Base-by-base conservation (phyloP, 148 eudicot species). In the Fallopia convolvulus region DNA sequence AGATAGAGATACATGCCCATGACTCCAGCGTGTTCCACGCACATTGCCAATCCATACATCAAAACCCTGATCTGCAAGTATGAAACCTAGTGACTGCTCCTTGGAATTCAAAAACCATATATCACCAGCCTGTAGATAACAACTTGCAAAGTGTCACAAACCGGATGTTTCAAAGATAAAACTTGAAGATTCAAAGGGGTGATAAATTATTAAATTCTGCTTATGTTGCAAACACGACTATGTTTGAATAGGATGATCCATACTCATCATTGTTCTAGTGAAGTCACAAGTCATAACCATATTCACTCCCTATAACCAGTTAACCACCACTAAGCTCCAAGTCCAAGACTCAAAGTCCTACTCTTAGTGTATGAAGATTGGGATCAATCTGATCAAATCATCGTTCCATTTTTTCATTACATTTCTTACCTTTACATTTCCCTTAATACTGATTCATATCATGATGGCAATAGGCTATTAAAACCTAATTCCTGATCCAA, bases 21-120 rank as follows among this genome's bases (percentile, higher is more conserved):
- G 79, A 83, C 93, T 90, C 56, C 80, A 83, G 2, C 79, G 78
- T 6, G 92, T 85, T 18, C 90, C 92, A 1, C 88, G 79, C 3
- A 83, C 77, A 77, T 79, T 90, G 72, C 80, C 84, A 39, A 90
- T 30, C 91, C 91, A 90, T 36, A 90, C 93, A 79, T 90, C 93
- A 20, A 42, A 90, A 0, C 91, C 91, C 1, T 72, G 76, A 61
- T 90, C 93, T 4, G 93, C 91, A 85, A 90, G 84, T 3, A 88
- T 85, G 70, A 88, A 86, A 11, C 82, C 88, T 20, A 90, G 74
- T 3, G 91, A 81, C 75, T 90, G 82, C 3, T 83, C 72, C 17
- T 90, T 86, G 9, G 85, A 70, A 72, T 76, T 84, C 39, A 78
- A 12, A 53, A 90, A 65, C 93, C 93, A 88, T 70, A 87, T 80